Evolutionary conservation across 306 rosid species (phyloP), one percentile per base, ranked within the genome.

Genomic region (Inga oerstediana): DNA sequence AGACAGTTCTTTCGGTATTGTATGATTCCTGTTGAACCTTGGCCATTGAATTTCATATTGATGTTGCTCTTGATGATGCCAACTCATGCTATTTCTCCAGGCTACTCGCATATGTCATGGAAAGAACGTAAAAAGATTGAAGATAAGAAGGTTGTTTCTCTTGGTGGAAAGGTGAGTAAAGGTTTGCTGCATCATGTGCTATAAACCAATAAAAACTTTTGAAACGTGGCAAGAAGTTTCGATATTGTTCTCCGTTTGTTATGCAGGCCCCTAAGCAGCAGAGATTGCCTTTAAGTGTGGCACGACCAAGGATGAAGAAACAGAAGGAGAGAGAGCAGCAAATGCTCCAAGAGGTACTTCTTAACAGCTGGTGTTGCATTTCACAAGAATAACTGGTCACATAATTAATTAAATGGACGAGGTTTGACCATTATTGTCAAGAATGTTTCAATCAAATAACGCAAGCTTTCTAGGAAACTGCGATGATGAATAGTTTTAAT

Each of bases 141-240:
- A 87, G 84, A 91, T 82, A 85, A 30, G 76, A 95, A 88, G 81
- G 83, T 92, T n/a, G 87, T 92, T 79, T 87, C 95, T 74, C 91
- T 93, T 46, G 98, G 98, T 61, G 97, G 98, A 72, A 95, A 95
- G 95, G 98, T 93, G 85, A 73, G 86, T 41, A 61, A 20, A 58
- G 2, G 8, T 14, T 65, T 65, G 19, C 39, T 65, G 39, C 43
- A 32, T 65, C n/a, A 14, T 65, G 71, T 65, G 71, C 41, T 5
- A 2, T 5, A 11, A 15, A 30, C 32, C 43, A 65, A 27, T 41
- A 22, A 44, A 44, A 59, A 71, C 54, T 19, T 30, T 0, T 43
- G 14, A 56, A 0, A 44, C 59, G 3, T 22, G 1, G 10, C 51
- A 43, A 61, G 27, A 39, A 12, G 9, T 7, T 61, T 30, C 27